Evolutionary conservation across 805 yeast species (phyloP), one percentile per base, ranked within the genome.

Genomic region (Metschnikowia reukaufii): DNA sequence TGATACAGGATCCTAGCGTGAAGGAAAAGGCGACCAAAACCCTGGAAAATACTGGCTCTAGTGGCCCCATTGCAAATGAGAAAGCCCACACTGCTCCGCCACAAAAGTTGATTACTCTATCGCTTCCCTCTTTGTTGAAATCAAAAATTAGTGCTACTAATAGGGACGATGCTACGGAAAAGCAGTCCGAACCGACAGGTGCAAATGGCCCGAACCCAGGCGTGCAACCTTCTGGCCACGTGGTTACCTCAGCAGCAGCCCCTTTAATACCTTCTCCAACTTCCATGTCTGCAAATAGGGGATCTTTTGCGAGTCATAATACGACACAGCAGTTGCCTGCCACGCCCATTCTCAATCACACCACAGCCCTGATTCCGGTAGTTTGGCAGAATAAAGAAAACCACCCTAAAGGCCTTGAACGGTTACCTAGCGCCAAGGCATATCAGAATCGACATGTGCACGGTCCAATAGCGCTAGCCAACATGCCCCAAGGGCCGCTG

Each of bases 381-480:
- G 30, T 44, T 17, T 44, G 48, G 48, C 48, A 44, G 25, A 44
- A 39, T 20, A 44, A 30, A 23, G 48, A 44, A 19, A 34, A 44
- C 32, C 25, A 35, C 15, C 16, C 44, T 6, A 34, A 19, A 21
- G 27, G 36, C 23, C 44, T 39, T 12, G 44, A 35, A 18, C 33
- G 48, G 19, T 17, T 32, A 21, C 18, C 45, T 29, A 34, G 15
- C 21, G 7, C 38, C 12, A 36, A 23, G 9, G 3, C 17, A n/a
- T 19, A 21, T 23, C 30, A 23, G 10, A 15, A n/a, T 15, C 16
- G 10, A 36, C 9, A 19, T 16, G 12, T 8, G 17, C 7, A 8
- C 21, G 7, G 8, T 16, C 36, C 23, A 21, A 23, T 19, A 6
- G 6, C 20, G 7, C 39, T n/a, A 9, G 13, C 10, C 6, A 15